Evolutionary conservation across 2,329 filamentous ascomycete species (phyloP).

Genomic region (Aspergillus fumigatiaffinis): DNA sequence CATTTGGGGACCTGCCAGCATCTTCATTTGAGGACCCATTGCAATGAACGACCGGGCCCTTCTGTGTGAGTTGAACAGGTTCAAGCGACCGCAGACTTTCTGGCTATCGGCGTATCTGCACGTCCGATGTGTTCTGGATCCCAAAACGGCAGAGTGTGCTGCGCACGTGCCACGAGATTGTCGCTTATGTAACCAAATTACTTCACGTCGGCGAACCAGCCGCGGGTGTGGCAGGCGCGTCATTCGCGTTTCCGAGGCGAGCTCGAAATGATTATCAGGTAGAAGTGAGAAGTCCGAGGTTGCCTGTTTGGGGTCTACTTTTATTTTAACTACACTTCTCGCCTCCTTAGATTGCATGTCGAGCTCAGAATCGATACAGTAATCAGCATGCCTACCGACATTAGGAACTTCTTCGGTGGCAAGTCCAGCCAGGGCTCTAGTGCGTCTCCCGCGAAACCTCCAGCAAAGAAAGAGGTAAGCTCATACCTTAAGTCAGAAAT

Average conservation of each 20-base stretch:
- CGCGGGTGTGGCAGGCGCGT: slow-evolving; percentile 19
- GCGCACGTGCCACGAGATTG: slow-evolving; percentile 22
- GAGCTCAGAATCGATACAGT: slow-evolving; percentile 3
- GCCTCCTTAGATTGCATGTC: background rate
- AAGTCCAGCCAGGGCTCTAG: slow-evolving; percentile 60
- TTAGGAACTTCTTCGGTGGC: slow-evolving; percentile 83
- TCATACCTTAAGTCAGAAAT: slow-evolving; percentile 12
- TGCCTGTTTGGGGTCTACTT: background rate
- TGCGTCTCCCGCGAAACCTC: slow-evolving; percentile 44
- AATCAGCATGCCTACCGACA: slow-evolving; percentile 70
- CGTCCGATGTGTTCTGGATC: slow-evolving; percentile 15
- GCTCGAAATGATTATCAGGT: background rate
- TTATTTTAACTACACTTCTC: background rate
- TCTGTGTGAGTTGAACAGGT: slow-evolving; percentile 1
- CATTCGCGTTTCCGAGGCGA: slow-evolving; percentile 22
- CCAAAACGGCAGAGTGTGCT: slow-evolving; percentile 18
- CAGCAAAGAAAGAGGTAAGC: slow-evolving; percentile 42
- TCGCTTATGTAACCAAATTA: slow-evolving; percentile 24
- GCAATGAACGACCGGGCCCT: slow-evolving; percentile 10
- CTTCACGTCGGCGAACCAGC: slow-evolving; percentile 15
- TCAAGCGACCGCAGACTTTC: slow-evolving; percentile 14
- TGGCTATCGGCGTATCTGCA: slow-evolving; percentile 19
- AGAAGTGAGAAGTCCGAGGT: background rate
- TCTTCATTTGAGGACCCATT: slow-evolving; percentile 36
- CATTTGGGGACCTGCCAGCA: slow-evolving; percentile 33